Base-by-base conservation (phyloP, 2,329 filamentous ascomycete genomes). In the Hirsutella thompsonii region DNA sequence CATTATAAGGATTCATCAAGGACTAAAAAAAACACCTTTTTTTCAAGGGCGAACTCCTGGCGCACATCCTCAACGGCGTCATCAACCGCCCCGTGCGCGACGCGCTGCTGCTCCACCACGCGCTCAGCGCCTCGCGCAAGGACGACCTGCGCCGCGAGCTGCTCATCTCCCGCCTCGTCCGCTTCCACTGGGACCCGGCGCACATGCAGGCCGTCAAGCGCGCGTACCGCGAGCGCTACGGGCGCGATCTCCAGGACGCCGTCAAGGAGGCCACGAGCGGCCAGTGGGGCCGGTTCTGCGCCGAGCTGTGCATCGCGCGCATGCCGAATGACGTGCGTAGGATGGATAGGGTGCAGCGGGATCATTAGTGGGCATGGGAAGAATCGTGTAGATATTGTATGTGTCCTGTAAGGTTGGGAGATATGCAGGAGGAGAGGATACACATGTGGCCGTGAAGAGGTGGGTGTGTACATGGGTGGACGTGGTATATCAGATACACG, bases 11-110 rank as follows among this genome's bases (percentile, higher is more conserved):
- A n/a, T n/a, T n/a, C n/a, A n/a, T n/a, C n/a, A n/a, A n/a, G n/a
- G n/a, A n/a, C n/a, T n/a, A n/a, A n/a, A n/a, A n/a, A n/a, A n/a
- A n/a, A n/a, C n/a, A n/a, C 11, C 29, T 8, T 11, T 19, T 14
- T 10, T 10, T 16, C 37, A 50, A 95, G 89, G 92, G 92, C 48
- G 92, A 98, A 66, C 79, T 94, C 18, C 78, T 96, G 30, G 86
- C 88, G 0, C 92, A 96, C 61, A 86, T 96, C 51, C 81, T 98
- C 55, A 95, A 96, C 63, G 92, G 92, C 53, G 80, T 94, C 43
- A 94, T 96, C 66, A 96, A 96, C 66, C 84, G 84, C 44, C 89
- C 92, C 5, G 87, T 94, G 47, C 85, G 92, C 42, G 92, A 96
- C 59, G 87, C 90, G 3, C 73, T 95, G 30, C 79, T 96, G 3